Conservation (phyloP, 1,284 basidiomycete genomes). For the Leccinum huronense region DNA sequence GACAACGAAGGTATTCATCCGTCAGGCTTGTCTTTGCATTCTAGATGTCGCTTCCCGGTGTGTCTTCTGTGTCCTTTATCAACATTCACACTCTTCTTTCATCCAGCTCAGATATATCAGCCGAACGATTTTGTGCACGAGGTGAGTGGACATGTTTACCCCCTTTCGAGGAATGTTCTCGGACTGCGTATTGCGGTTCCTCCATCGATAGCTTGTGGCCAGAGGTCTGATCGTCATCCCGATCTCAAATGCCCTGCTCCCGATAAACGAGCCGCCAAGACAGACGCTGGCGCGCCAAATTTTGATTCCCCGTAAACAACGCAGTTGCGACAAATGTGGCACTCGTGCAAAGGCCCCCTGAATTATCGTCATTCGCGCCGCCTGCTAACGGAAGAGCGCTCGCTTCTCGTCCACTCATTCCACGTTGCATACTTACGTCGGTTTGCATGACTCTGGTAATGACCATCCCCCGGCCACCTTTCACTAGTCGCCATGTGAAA, state of each 20-base stretch:
- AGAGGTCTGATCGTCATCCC: background rate
- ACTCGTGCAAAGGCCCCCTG: background rate
- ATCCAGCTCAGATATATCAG: background rate
- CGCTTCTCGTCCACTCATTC: background rate
- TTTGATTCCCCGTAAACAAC: background rate
- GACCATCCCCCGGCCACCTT: background rate
- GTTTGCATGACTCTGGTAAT: background rate
- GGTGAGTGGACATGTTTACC: background rate
- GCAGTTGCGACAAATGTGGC: background rate
- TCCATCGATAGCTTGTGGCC: background rate
- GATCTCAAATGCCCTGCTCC: background rate
- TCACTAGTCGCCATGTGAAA: background rate
- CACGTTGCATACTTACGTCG: background rate
- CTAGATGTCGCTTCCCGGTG: background rate
- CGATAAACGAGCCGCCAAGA: background rate
- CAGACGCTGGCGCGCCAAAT: background rate
- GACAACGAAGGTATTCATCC: background rate
- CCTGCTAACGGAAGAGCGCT: background rate
- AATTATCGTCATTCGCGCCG: background rate
- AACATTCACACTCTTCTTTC: background rate
- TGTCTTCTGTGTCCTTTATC: background rate
- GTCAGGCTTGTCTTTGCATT: background rate
- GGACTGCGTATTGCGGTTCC: background rate
- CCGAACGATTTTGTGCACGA: background rate
- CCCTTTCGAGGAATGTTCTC: background rate